Evolutionary conservation across 1,139 yeast genomes (phyloP).

Genomic region (Debaryomyces udenii): DNA sequence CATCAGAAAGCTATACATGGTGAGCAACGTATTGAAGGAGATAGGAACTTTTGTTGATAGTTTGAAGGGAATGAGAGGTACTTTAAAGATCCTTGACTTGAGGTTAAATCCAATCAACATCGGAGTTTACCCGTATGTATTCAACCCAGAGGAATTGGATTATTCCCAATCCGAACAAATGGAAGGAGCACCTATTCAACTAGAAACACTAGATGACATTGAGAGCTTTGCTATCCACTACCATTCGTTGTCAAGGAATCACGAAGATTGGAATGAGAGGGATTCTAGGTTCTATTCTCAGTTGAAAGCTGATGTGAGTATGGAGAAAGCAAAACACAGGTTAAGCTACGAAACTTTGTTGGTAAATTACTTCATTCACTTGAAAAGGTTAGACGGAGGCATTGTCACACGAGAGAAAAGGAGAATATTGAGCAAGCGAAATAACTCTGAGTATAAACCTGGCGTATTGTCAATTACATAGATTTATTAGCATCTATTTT

Average conservation of each 20-base stretch:
- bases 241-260: slow-evolving; percentile 35
- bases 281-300: slow-evolving; percentile 32
- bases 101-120: slow-evolving; percentile 54
- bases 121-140: slow-evolving; percentile 56
- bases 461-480: neutral
- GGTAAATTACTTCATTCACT: slow-evolving; percentile 36
- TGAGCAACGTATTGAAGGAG: slow-evolving; percentile 47
- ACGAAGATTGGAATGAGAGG: slow-evolving; percentile 43
- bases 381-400: slow-evolving; percentile 47
- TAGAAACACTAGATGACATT: slow-evolving; percentile 49
- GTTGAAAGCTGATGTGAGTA: slow-evolving; percentile 23
- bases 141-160: slow-evolving; percentile 48
- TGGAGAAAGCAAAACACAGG: slow-evolving; percentile 31
- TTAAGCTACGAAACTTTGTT: slow-evolving; percentile 42
- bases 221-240: slow-evolving; percentile 48
- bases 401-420: slow-evolving; percentile 27
- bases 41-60: slow-evolving; percentile 39
- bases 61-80: slow-evolving; percentile 31
- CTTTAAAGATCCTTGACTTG: slow-evolving; percentile 47
- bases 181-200: slow-evolving; percentile 35
- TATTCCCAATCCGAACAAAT: slow-evolving; percentile 19
- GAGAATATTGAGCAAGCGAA: slow-evolving; percentile 19
- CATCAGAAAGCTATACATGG: slow-evolving; percentile 43
- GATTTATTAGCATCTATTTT: neutral
- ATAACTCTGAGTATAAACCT: slow-evolving; percentile 10